Conservation (phyloP, 331 rosid genomes). For the Quercus tomentella region DNA sequence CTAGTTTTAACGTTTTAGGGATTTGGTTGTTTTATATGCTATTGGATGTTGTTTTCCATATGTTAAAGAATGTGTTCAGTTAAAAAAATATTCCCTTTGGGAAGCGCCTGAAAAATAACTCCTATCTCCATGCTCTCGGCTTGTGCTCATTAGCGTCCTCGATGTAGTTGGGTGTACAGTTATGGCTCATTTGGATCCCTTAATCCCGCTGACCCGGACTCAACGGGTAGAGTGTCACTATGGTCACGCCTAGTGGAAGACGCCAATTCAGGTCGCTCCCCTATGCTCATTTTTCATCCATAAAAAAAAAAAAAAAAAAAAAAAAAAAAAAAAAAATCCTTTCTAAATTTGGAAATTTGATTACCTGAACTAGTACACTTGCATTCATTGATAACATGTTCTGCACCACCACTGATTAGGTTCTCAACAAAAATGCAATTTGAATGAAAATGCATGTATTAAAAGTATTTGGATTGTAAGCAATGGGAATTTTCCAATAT, state of each 20-base stretch:
- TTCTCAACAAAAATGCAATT: background rate
- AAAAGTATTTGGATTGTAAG: background rate
- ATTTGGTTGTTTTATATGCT: background rate
- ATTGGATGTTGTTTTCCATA: background rate
- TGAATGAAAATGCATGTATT: background rate
- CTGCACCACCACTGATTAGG: no score
- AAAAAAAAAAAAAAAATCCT: background rate
- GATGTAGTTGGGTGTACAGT: no score
- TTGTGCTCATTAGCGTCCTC: no score
- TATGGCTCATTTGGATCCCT: no score
- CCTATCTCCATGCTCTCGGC: no score
- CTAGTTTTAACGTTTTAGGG: background rate
- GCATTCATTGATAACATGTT: background rate
- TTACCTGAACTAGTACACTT: background rate
- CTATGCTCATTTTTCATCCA: no score
- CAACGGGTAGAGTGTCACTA: no score
- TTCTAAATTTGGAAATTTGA: background rate
- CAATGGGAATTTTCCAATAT: background rate
- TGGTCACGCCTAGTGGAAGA: no score
- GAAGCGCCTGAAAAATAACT: no score
- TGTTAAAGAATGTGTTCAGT: background rate
- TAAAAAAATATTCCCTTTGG: background rate
- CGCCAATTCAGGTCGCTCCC: no score
- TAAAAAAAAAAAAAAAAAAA: background rate
- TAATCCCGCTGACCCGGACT: fast-evolving